Evolutionary conservation across 352 stramenopile genomes (phyloP).

Genomic region (Chrysophaeum taylorii): DNA sequence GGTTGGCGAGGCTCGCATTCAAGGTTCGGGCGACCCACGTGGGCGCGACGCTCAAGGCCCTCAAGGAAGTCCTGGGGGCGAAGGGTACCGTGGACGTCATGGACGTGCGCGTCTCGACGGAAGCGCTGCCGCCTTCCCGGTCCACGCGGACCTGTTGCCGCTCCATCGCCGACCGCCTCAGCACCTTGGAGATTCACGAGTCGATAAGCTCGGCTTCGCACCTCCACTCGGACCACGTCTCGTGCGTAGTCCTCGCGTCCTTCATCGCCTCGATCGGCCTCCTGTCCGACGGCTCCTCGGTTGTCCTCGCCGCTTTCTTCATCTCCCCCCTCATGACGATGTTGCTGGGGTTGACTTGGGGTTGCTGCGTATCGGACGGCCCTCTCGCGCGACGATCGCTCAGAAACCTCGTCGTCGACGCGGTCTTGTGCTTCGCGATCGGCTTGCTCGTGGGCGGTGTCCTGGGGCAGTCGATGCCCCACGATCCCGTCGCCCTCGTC

Average conservation of each 20-base stretch:
- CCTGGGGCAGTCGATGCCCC: neutral
- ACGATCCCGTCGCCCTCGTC: neutral
- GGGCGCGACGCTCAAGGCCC: neutral
- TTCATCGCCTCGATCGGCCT: neutral
- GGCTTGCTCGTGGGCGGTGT: neutral
- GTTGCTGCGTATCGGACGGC: neutral
- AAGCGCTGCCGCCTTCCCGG: neutral
- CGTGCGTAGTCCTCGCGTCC: neutral
- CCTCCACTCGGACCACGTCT: neutral
- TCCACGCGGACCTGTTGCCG: neutral
- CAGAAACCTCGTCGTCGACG: neutral
- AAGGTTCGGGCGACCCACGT: neutral
- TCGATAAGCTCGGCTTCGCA: neutral
- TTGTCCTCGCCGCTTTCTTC: neutral
- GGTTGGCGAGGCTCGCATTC: too few relatives aligned
- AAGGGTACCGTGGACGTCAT: neutral
- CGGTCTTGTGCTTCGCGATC: neutral
- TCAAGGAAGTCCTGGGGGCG: neutral
- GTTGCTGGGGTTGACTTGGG: neutral
- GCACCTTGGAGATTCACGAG: neutral
- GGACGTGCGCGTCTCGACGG: neutral
- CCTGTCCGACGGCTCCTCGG: neutral
- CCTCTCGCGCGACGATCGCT: neutral
- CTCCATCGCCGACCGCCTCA: neutral
- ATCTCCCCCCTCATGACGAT: neutral